Conservation (phyloP, 495 filamentous ascomycete species). For the Neurospora sp. region DNA sequence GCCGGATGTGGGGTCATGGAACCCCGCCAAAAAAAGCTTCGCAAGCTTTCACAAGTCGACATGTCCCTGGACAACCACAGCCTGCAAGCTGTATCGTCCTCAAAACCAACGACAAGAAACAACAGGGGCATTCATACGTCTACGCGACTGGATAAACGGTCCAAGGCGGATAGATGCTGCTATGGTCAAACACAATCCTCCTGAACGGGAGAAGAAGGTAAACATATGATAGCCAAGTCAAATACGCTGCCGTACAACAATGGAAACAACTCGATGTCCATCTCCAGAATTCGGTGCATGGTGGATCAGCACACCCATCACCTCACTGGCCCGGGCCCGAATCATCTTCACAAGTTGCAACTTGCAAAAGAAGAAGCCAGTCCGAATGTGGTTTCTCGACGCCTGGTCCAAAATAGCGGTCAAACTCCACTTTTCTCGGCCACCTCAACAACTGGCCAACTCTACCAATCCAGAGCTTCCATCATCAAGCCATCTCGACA, state of each 20-base stretch:
- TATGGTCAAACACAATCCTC: background rate
- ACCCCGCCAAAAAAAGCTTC: background rate
- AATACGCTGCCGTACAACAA: background rate
- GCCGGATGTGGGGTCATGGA: background rate
- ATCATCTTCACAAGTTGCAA: background rate
- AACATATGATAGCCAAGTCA: background rate
- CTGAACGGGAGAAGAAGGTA: background rate
- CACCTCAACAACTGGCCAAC: background rate
- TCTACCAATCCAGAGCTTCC: background rate
- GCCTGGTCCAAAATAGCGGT: background rate
- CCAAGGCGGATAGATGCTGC: background rate
- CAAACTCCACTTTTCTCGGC: background rate
- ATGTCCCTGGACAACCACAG: background rate
- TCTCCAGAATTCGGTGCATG: background rate
- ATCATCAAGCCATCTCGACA: background rate
- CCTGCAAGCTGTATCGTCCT: background rate
- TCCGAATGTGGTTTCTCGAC: background rate
- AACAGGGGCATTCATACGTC: too few species aligned
- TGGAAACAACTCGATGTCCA: background rate
- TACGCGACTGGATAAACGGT: background rate
- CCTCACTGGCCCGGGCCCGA: background rate
- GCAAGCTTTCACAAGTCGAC: background rate
- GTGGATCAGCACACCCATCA: background rate
- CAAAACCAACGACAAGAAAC: background rate
- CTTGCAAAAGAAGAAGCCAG: background rate